A percentile compares a stretch with the other conserved stretches of the same genome.
Conservation (phyloP, 1,139 yeast species). For the Wickerhamiella pararugosa region DNA sequence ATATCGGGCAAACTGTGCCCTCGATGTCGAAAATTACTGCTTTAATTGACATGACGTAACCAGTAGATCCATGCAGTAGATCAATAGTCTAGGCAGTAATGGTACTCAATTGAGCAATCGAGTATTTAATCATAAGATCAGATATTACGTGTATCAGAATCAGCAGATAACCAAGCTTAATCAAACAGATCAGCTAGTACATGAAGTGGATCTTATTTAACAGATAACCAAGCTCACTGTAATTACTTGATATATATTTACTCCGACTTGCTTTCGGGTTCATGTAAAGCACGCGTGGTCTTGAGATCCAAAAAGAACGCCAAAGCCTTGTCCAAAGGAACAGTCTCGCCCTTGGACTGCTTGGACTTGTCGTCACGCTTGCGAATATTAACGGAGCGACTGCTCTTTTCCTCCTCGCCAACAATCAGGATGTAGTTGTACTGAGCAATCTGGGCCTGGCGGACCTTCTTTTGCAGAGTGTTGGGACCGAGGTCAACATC, state of each 20-base stretch:
- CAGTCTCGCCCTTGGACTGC: conserved; percentile 81
- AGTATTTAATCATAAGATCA: no score
- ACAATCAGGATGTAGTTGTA: conserved; percentile 92
- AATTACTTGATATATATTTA: background rate
- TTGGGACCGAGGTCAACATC: conserved; percentile 89
- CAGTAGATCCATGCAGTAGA: no score
- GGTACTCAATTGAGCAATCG: no score
- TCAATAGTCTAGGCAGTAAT: no score
- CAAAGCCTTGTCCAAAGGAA: conserved; percentile 54
- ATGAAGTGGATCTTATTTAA: background rate
- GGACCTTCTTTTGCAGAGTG: conserved; percentile 90
- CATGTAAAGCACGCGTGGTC: conserved; percentile 15
- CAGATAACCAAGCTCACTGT: background rate
- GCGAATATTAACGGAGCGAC: conserved; percentile 74
- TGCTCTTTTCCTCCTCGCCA: conserved; percentile 80
- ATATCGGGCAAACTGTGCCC: conserved; percentile 84
- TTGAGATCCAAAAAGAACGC: conserved; percentile 14
- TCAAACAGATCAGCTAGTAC: background rate
- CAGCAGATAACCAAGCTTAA: no score
- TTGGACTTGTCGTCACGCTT: conserved; percentile 77
- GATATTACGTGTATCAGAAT: no score
- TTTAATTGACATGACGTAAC: conserved; percentile 3
- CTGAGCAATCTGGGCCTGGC: conserved; percentile 84
- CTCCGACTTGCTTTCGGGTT: conserved; percentile 6
- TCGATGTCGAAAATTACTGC: conserved; percentile 58